These are phyloP conservation scores for Fraxinus dipetala DNA, from an alignment of 305 asterid species.

Conservation along the genomic window DNA sequence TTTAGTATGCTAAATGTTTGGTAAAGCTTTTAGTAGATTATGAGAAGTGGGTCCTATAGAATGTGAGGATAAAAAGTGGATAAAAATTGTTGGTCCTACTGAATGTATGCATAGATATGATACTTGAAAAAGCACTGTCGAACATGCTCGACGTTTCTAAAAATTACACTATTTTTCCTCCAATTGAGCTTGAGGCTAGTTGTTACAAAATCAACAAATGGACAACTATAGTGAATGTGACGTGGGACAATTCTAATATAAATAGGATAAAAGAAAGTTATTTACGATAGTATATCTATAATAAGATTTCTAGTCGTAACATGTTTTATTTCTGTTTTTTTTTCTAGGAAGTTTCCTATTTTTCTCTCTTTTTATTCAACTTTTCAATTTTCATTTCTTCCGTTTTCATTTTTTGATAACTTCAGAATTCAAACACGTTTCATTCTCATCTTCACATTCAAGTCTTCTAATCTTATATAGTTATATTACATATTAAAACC, in stretches of 20 bases:
- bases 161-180: not conserved
- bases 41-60: not conserved
- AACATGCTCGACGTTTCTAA: not conserved
- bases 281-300: too few relatives aligned
- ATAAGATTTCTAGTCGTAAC: not conserved
- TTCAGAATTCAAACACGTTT: not conserved
- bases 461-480: not conserved
- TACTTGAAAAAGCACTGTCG: not conserved
- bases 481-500: not conserved
- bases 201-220: not conserved
- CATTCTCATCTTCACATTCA: not conserved
- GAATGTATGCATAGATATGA: not conserved
- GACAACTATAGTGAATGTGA: not conserved
- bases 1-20: not conserved
- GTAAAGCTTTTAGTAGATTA: not conserved
- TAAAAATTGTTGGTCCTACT: not conserved
- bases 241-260: not conserved
- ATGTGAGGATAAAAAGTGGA: not conserved
- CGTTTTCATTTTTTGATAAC: not conserved
- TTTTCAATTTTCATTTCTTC: not conserved
- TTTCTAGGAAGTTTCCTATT: not conserved
- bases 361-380: not conserved
- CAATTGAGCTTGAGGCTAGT: not conserved
- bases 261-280: not conserved
- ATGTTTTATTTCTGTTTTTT: too few relatives aligned